Evolutionary conservation across 179 eudicot genomes (phyloP).

Genomic region (Camellia oleifera): DNA sequence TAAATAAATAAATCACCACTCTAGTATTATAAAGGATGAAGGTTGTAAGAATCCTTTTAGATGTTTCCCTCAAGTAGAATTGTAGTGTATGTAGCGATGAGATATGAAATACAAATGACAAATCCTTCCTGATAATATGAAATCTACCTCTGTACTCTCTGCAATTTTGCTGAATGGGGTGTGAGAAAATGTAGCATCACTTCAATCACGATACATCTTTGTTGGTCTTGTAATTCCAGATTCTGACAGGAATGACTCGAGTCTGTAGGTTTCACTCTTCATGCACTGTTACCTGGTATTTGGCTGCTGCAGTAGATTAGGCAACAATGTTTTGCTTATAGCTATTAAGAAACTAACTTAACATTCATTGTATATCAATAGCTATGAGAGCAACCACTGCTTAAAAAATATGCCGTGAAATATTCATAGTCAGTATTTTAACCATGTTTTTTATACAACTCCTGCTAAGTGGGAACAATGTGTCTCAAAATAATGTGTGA

Average conservation of each 20-base stretch:
- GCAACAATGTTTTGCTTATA: neutral
- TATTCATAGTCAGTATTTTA: neutral
- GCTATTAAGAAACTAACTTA: neutral
- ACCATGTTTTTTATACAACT: neutral
- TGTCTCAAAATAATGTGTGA: neutral
- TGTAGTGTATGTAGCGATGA: neutral
- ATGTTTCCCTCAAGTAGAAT: neutral
- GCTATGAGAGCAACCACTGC: neutral
- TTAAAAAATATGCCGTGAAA: neutral
- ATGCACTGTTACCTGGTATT: neutral
- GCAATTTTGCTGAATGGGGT: neutral
- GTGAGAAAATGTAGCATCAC: neutral
- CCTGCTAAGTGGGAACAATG: neutral
- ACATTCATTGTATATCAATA: neutral
- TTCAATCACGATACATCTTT: neutral
- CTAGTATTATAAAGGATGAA: neutral
- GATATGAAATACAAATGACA: neutral
- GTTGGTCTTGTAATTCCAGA: neutral
- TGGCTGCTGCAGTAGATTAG: neutral
- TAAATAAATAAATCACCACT: neutral
- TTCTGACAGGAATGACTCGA: neutral
- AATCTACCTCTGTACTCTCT: neutral
- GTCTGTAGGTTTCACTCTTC: neutral
- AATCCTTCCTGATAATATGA: neutral
- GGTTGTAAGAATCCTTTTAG: neutral